Base-by-base conservation (phyloP, 176 grass and related monocot genomes). In the Thinopyrum elongatum region DNA sequence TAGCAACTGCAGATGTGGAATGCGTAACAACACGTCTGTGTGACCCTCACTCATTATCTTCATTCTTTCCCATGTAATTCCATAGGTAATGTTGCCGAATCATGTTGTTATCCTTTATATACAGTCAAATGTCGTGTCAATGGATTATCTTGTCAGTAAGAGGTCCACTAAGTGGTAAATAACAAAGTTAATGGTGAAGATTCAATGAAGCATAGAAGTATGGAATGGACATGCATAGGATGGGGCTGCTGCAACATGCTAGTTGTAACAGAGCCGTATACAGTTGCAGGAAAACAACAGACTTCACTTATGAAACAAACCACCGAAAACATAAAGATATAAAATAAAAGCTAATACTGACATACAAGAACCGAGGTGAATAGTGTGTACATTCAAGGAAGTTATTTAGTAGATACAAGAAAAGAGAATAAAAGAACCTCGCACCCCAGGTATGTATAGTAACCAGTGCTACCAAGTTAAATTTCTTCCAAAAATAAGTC, bases 51-150 rank as follows among this genome's bases (percentile, higher is more conserved):
- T 85, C 59, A 31, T 73, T 22, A 19, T 35, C 55, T 73, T 79
- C 29, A 80, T 70, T 80, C 57, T 86, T 78, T 83, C 58, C 79
- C 44, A 10, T 57, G 76, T 35, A 63, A 73, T 63, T 78, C 30
- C 31, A 26, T 33, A 86, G 44, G 72, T 38, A 72, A 72, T 42
- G 10, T 72, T 11, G 22, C 21, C 11, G 33, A 55, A 39, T 70
- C 26, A 12, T 70, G 28, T 36, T 30, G 55, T 76, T 75, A 47
- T 70, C n/a, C 30, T 35, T 68, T 38, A 38, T n/a, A 23, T 51
- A 61, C 26, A 78, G 51, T 78, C 51, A 88, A 78, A 83, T 78
- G 4, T 34, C 39, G 27, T 14, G 15, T 53, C 53, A 35, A 77
- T 39, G 29, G 15, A n/a, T 82, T 27, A 63, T 71, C 83, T 62